Base-by-base conservation (phyloP, 2,329 filamentous ascomycete genomes). In the Sporothrix pallida region DNA sequence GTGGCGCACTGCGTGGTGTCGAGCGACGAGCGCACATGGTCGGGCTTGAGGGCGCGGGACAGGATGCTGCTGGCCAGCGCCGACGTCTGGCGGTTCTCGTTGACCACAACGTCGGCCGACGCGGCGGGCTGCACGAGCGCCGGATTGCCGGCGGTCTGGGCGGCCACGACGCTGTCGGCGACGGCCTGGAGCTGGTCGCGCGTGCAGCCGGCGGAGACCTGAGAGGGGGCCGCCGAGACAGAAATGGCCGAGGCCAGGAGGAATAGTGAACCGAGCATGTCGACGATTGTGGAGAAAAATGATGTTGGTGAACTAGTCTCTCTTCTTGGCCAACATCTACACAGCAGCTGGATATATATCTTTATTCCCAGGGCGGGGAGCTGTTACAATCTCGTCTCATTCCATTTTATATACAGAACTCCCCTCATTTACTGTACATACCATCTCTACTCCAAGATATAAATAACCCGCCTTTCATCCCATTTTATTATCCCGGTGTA, bases 1-100 rank as follows among this genome's bases (percentile, higher is more conserved):
- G 83, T 82, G 20, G 82, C 80, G 76, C 82, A 83, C 42, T 75
- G 75, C 17, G 77, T 77, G 3, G 78, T 77, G 77, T 83, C 81
- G 72, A 79, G 74, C 73, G 79, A 80, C 69, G 79, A 81, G 74
- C 79, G 79, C 67, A 78, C 78, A 72, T 81, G 78, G 70, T 81
- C 81, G 56, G 81, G 78, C 54, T 75, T 77, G 23, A 83, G 78
- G 6, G 79, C 71, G 70, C 78, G 75, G 8, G 77, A 74, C n/a
- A 83, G 76, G 1, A 82, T 72, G 5, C 79, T 78, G 15, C 74
- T 70, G 37, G 52, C 74, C 75, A 31, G 76, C 71, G 74, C 80
- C 69, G 42, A 23, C 2, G 60, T 0, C n/a, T 65, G 60, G 2
- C 60, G 67, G 74, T 76, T 71, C 60, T 77, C 75, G 67, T 73